Evolutionary conservation across 23 red algal species (phyloP).

Genomic region (Chondrus crispus): DNA sequence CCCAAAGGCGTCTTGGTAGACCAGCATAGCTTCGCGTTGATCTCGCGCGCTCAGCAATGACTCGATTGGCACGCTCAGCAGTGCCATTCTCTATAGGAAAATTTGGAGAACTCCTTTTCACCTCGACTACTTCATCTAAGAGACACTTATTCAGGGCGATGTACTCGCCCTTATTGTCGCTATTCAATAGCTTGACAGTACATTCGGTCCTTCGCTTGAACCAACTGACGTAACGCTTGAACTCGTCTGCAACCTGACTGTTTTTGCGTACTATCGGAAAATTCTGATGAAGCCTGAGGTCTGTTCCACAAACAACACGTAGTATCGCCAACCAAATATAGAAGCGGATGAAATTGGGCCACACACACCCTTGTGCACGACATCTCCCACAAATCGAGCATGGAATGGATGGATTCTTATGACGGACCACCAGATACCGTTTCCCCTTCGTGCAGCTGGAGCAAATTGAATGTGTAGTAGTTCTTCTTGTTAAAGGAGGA

Average conservation of each 20-base stretch:
- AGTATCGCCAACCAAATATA: background rate
- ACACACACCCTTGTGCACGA: background rate
- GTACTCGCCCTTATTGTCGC: background rate
- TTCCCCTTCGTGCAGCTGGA: too few species aligned
- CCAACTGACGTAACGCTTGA: background rate
- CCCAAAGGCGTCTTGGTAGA: background rate
- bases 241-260: background rate
- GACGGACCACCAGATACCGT: too few species aligned
- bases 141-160: background rate
- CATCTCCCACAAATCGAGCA: background rate
- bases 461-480: too few species aligned
- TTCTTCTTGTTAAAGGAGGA: too few species aligned
- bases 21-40: background rate
- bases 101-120: too few species aligned
- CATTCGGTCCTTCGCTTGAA: background rate
- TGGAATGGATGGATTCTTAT: too few species aligned
- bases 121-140: too few species aligned
- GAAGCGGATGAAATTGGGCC: background rate
- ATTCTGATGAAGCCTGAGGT: background rate
- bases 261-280: background rate
- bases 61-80: background rate
- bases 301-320: background rate
- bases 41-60: background rate
- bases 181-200: background rate
- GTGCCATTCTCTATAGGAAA: background rate